Conservation (phyloP, 441 rosid species). For the Gossypium laxum region DNA sequence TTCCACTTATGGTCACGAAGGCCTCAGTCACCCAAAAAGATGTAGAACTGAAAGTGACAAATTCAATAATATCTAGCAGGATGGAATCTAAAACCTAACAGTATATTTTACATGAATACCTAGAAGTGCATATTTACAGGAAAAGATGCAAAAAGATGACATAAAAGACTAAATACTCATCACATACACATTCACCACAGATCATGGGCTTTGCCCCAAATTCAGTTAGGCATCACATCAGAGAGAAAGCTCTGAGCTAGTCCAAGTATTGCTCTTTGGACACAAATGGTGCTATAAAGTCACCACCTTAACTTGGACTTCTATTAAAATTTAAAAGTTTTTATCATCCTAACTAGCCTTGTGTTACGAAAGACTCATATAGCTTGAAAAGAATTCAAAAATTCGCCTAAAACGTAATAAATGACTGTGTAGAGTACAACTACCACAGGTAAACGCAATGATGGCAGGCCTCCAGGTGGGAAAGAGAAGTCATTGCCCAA, state of each 20-base stretch:
- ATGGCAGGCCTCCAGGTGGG: constrained; percentile 64
- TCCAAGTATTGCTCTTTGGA: neutral
- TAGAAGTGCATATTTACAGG: neutral
- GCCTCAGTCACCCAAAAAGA: neutral
- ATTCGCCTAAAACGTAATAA: constrained; percentile 2
- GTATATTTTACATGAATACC: neutral
- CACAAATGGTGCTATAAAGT: neutral
- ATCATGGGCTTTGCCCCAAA: neutral
- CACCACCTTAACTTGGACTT: neutral
- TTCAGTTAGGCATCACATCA: neutral
- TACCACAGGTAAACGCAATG: constrained; percentile 84
- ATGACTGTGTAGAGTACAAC: constrained; percentile 34
- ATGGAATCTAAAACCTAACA: neutral
- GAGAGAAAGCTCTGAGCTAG: neutral
- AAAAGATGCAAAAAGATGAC: neutral
- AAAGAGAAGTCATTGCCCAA: constrained; percentile 45
- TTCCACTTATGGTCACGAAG: neutral
- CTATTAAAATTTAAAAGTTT: neutral
- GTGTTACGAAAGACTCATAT: neutral
- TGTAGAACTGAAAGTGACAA: neutral
- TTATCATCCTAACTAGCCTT: neutral
- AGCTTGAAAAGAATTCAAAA: neutral
- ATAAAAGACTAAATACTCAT: neutral
- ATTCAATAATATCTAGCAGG: neutral
- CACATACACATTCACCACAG: neutral